Conservation (phyloP, 257 asterid genomes). For the Solanum arcanum region DNA sequence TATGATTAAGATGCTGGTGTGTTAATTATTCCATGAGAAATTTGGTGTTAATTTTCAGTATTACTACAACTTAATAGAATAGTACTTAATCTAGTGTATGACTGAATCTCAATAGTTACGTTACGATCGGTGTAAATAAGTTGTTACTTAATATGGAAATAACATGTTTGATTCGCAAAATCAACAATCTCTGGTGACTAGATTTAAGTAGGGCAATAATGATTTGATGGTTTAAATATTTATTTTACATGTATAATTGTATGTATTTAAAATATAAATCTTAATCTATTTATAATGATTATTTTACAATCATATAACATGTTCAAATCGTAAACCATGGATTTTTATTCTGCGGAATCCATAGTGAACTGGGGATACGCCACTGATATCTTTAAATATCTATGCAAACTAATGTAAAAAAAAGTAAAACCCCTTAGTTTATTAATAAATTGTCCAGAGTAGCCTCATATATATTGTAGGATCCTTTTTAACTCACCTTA, state of each 20-base stretch:
- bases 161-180: neutral
- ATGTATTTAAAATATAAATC: neutral
- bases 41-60: neutral
- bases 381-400: neutral
- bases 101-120: neutral
- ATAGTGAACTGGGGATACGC: neutral
- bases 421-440: neutral
- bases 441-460: neutral
- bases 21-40: neutral
- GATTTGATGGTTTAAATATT: neutral
- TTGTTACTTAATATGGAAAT: neutral
- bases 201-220: neutral
- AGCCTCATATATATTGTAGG: neutral
- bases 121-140: neutral
- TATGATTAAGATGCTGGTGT: conserved; percentile 11
- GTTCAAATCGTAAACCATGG: neutral
- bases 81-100: neutral
- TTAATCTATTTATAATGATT: neutral
- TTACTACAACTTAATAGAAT: neutral
- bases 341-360: neutral
- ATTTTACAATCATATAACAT: neutral
- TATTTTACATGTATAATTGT: neutral
- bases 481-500: neutral
- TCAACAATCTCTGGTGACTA: neutral
- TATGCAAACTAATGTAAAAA: neutral